Conservation (phyloP, 75 land plant species). For the Pinus albicaulis region DNA sequence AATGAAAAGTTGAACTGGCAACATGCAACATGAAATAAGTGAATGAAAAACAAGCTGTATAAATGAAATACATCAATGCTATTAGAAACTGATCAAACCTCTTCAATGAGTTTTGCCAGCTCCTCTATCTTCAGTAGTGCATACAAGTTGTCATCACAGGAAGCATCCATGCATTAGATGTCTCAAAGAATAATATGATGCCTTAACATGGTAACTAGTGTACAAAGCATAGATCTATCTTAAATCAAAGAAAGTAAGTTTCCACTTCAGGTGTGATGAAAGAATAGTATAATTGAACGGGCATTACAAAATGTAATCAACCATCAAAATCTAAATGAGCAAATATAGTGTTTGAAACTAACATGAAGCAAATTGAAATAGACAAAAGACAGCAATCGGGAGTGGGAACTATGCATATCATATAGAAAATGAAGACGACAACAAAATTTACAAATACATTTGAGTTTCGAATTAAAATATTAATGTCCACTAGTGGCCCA, state of each 20-base stretch:
- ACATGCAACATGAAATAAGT: background rate
- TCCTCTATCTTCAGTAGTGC: conserved; percentile 43
- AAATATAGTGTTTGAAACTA: background rate
- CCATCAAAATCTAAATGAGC: background rate
- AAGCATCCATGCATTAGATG: background rate
- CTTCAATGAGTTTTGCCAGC: conserved; percentile 50
- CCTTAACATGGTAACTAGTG: background rate
- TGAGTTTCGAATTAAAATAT: no score
- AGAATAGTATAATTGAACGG: background rate
- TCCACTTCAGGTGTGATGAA: background rate
- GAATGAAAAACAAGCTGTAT: background rate
- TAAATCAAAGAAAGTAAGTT: background rate
- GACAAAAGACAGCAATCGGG: background rate
- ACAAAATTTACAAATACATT: background rate
- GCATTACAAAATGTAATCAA: background rate
- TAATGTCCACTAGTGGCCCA: no score
- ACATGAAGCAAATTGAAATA: background rate
- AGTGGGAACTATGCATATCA: background rate
- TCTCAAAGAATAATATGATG: background rate
- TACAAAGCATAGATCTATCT: background rate
- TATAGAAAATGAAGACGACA: background rate
- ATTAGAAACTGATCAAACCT: conserved; percentile 36
- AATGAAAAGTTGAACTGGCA: background rate
- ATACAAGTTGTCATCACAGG: background rate
- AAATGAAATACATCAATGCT: conserved; percentile 1